Conservation (phyloP, 75 land plant genomes). For the Picea glauca region DNA sequence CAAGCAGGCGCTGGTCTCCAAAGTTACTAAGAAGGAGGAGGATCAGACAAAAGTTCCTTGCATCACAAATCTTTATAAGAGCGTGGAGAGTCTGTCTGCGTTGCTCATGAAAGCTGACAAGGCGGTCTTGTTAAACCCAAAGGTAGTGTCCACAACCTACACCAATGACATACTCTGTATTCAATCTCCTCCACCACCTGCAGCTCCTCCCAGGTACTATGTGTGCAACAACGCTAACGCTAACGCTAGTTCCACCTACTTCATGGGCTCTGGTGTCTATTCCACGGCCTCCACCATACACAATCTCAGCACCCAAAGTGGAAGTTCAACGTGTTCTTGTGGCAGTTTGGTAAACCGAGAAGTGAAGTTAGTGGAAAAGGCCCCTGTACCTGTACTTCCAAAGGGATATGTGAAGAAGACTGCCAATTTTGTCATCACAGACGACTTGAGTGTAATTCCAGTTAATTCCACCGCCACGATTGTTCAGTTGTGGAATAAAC, state of each 20-base stretch:
- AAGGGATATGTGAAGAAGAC: not conserved
- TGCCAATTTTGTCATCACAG: conserved; percentile 7
- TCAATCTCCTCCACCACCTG: not conserved
- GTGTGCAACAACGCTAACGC: not conserved
- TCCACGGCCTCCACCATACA: not conserved
- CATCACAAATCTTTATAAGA: not conserved
- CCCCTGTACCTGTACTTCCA: not conserved
- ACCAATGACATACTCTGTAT: not conserved
- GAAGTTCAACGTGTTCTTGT: not conserved
- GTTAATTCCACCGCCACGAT: not conserved
- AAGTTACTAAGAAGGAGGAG: not conserved
- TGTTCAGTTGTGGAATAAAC: conserved; percentile 1
- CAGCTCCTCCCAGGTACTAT: not conserved
- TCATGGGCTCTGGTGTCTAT: not conserved
- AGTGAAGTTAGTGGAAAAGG: not conserved
- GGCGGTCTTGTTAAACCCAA: not conserved
- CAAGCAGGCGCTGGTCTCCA: not conserved
- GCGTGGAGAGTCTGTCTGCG: not conserved
- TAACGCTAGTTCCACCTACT: not conserved
- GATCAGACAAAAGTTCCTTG: not conserved
- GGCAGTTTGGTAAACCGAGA: not conserved
- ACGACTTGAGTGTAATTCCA: not conserved
- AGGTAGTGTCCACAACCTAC: not conserved
- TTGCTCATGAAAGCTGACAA: not conserved
- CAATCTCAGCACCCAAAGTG: not conserved